phyloP scores from a whole-genome alignment of 2,329 filamentous ascomycete species.

The Aspergillus pseudotamarii region DNA sequence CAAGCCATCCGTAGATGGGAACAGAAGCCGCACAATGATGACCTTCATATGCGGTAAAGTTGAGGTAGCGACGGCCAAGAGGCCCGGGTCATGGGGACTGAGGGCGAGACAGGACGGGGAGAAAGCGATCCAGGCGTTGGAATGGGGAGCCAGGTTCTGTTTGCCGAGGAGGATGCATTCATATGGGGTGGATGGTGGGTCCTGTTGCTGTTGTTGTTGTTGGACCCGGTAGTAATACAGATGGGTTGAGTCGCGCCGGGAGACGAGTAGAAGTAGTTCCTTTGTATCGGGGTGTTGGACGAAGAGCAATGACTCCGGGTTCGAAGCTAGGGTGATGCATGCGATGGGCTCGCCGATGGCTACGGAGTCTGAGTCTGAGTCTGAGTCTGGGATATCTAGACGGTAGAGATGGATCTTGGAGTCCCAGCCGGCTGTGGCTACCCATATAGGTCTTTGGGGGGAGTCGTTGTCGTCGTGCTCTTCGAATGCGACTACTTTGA shows the following conservation, averaged over 20 bases:
- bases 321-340: slow-evolving; percentile 45
- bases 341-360: slow-evolving; percentile 31
- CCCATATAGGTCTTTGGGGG: slow-evolving; percentile 31
- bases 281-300: slow-evolving; percentile 52
- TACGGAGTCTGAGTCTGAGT: not conserved
- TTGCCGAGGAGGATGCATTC: slow-evolving; percentile 52
- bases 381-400: slow-evolving; percentile 17
- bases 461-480: slow-evolving; percentile 34
- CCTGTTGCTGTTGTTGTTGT: not conserved
- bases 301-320: slow-evolving; percentile 62
- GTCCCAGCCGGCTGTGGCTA: slow-evolving; percentile 66
- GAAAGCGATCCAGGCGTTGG: slow-evolving; percentile 66
- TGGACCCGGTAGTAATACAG: slow-evolving; percentile 56
- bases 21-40: slow-evolving; percentile 59
- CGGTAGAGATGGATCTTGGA: slow-evolving; percentile 58
- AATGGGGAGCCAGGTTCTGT: slow-evolving; percentile 65
- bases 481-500: slow-evolving; percentile 51
- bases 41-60: slow-evolving; percentile 65
- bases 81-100: slow-evolving; percentile 56
- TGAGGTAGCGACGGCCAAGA: slow-evolving; percentile 63
- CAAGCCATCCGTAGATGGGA: slow-evolving; percentile 43
- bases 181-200: slow-evolving; percentile 4
- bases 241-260: slow-evolving; percentile 61
- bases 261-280: slow-evolving; percentile 55
- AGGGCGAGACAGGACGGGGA: slow-evolving; percentile 61